Evolutionary conservation across 768 basidiomycete genomes (phyloP), one percentile per base, ranked within the genome.

Genomic region (Auricularia auricula-judae): DNA sequence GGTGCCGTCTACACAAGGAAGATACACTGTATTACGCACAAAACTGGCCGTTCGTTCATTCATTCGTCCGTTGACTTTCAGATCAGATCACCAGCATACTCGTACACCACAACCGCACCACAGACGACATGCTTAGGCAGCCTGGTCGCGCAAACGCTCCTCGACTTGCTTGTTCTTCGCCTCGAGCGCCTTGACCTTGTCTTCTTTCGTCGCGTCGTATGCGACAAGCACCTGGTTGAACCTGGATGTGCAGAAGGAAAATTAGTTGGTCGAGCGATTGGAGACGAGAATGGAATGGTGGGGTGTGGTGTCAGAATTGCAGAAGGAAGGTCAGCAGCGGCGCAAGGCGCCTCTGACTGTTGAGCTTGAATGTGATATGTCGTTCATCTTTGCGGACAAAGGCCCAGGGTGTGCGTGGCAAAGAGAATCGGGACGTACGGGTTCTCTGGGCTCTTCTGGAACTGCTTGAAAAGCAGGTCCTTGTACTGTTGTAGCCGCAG

Each of bases 361-460:
- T 42, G 61, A 62, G 43, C 36, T 62, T 62, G 61, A 39, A 62
- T 47, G 16, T 39, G 39, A 39, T 34, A 23, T 5, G 21, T 36
- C 36, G 42, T 56, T 60, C 39, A 34, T 8, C 11, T 47, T 54
- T 54, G 14, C 3, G 14, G 39, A 14, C 23, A 33, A 8, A 33
- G 21, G 23, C 43, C n/a, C 33, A 8, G 56, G 4, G 11, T 1
- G 12, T 5, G 33, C 18, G 10, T 11, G n/a, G 4, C 23, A 36
- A 34, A 51, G 47, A 4, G 3, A 16, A 10, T 36, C 56, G 54
- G 34, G 1, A 74, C 88, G 72, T 76, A 95, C 93, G 94, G 91
- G 75, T 97, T 97, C 67, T 97, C 94, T 0, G 93, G 91, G 1
- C 91, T 87, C 75, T 97, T 98, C 75, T 97, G 91, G 85, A 98